Base-by-base conservation (phyloP, 345 rosid species). In the Clausena lansium region DNA sequence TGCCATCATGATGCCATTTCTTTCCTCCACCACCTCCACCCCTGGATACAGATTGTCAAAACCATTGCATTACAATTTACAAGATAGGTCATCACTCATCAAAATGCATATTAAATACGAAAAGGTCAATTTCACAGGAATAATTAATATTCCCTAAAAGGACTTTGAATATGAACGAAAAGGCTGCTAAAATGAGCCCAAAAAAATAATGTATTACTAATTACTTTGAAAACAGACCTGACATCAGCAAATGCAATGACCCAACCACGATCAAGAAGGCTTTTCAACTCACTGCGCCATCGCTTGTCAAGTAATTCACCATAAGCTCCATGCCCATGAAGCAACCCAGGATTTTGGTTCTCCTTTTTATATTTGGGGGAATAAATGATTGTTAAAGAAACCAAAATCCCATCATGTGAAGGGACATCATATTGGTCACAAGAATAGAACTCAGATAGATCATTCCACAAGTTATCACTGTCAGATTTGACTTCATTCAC, bases 181-280 rank as follows among this genome's bases (percentile, higher is more conserved):
- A 8, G 20, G 76, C 73, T 78, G 62, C 73, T 28, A 52, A 9
- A 72, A 38, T 66, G 58, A 36, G 39, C 50, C n/a, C 0, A 70
- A 27, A 14, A 27, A 45, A 70, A 50, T 36, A 28, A 33, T 36
- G 17, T n/a, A 35, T 7, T 27, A 73, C 33, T 28, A 33, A 25
- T 19, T 19, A 19, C 38, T 28, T 20, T 59, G 54, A 68, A 70
- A 84, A 83, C 91, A 71, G 66, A 94, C 99, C 99, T 91, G 76
- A 94, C 98, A 81, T 96, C 98, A 70, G 99, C 98, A 91, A 87
- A 96, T 69, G 97, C 97, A 85, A 96, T 78, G 76, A 90, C 84
- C 98, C 99, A 94, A 79, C 99, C 97, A 77, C 98, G 97, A 84
- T 94, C 99, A 73, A 96, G 98, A 65, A 96, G 95, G 87, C 98